These are phyloP conservation scores for Neopestalotiopsis clavispora DNA, from an alignment of 2,329 filamentous ascomycete genomes.

Conservation along the genomic window DNA sequence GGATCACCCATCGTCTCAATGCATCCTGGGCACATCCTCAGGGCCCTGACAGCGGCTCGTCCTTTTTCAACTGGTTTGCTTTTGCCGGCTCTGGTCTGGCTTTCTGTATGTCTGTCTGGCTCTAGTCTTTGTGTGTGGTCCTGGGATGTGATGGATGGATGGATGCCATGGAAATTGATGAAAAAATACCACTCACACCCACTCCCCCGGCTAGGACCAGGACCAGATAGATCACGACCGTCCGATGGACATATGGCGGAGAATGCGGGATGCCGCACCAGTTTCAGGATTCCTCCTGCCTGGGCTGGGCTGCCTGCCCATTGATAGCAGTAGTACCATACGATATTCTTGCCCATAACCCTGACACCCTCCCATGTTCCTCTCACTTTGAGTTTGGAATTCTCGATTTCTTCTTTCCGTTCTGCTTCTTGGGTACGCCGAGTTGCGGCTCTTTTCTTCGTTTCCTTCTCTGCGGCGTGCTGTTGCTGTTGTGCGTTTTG, in stretches of 20 bases:
- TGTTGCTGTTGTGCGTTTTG: neutral
- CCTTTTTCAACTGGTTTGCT: neutral
- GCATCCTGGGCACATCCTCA: constrained; percentile 25
- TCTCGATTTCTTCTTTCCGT: neutral
- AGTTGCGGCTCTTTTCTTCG: neutral
- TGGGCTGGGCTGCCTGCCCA: neutral
- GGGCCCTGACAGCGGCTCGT: constrained; percentile 18
- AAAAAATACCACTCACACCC: no score
- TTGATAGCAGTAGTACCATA: neutral
- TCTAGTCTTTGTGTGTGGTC: neutral
- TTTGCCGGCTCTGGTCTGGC: no score
- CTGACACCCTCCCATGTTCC: neutral
- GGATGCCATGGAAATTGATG: neutral
- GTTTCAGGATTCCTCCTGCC: constrained; percentile 4
- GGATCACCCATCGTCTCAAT: constrained; percentile 23
- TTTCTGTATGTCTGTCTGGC: no score
- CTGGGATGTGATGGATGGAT: constrained; percentile 1
- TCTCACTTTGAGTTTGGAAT: neutral
- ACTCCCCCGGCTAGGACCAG: neutral
- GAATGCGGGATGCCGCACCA: neutral
- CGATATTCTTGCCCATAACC: neutral
- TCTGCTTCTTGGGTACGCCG: constrained; percentile 7
- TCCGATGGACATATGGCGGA: neutral
- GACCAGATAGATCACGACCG: neutral
- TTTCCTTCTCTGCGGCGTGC: neutral